Conservation (phyloP, 2,329 filamentous ascomycete genomes). For the Biscogniauxia marginata region DNA sequence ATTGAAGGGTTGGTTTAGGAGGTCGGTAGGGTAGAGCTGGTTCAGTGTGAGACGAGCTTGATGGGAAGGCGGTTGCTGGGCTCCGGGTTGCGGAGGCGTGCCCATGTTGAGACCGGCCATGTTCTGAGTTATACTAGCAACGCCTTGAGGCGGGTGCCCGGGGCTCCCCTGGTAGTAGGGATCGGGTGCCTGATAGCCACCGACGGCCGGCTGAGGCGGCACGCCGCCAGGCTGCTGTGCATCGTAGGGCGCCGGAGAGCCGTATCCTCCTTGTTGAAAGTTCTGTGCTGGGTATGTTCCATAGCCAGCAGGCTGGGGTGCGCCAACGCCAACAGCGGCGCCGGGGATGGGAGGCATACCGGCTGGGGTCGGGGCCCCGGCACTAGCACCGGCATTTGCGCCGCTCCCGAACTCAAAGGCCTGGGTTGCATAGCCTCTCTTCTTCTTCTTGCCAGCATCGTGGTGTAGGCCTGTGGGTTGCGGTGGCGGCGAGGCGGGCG, state of each 20-base stretch:
- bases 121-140: slow-evolving; percentile 76
- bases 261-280: slow-evolving; percentile 35
- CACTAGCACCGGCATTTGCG: slow-evolving; percentile 67
- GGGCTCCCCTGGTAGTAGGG: slow-evolving; percentile 62
- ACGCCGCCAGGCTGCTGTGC: slow-evolving; percentile 39
- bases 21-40: slow-evolving; percentile 87
- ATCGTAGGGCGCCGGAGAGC: slow-evolving; percentile 38
- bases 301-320: slow-evolving; percentile 47
- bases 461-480: slow-evolving; percentile 31
- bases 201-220: slow-evolving; percentile 45
- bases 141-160: slow-evolving; percentile 45
- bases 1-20: slow-evolving; percentile 90
- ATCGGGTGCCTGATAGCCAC: slow-evolving; percentile 67
- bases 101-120: slow-evolving; percentile 85
- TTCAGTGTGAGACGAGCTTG: slow-evolving; percentile 63
- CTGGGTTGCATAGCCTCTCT: slow-evolving; percentile 89
- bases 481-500: slow-evolving; percentile 36
- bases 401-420: slow-evolving; percentile 91
- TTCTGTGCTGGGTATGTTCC: slow-evolving; percentile 55
- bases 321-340: slow-evolving; percentile 41
- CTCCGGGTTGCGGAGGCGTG: slow-evolving; percentile 50
- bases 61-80: slow-evolving; percentile 49
- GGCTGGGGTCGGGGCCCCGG: slow-evolving; percentile 41
- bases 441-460: slow-evolving; percentile 73
- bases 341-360: slow-evolving; percentile 29